phyloP scores from a whole-genome alignment of 2,329 filamentous ascomycete genomes.

The Mycosphaerella arachidis region DNA sequence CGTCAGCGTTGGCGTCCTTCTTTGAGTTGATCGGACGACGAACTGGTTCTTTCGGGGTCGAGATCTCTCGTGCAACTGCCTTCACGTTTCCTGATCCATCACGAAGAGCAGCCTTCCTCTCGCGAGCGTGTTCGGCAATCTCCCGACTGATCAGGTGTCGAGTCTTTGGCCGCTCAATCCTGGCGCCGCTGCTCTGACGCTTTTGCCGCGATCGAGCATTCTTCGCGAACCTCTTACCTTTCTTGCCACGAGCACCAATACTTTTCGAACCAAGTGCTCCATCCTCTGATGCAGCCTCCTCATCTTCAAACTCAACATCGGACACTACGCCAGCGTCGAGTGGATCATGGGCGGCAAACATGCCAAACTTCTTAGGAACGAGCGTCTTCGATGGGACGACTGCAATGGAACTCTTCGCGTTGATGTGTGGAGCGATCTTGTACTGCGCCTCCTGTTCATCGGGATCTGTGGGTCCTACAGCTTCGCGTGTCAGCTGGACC shows the following conservation, averaged over 20 bases:
- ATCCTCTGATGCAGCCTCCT: not conserved
- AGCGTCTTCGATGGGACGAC: slow-evolving; percentile 9
- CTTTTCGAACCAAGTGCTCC: not conserved
- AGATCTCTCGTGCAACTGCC: not conserved
- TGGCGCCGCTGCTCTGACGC: not conserved
- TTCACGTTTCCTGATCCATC: too few species aligned
- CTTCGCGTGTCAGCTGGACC: not conserved
- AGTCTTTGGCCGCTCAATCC: not conserved
- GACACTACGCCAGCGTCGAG: not conserved
- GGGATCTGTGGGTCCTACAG: not conserved
- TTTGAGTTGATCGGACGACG: not conserved
- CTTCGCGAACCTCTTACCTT: too few species aligned
- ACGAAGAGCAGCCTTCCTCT: slow-evolving; percentile 2
- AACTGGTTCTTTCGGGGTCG: not conserved
- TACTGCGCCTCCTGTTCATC: not conserved
- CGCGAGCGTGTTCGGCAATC: slow-evolving; percentile 1
- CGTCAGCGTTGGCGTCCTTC: not conserved
- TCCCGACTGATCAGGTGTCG: slow-evolving; percentile 6
- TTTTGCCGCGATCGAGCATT: not conserved
- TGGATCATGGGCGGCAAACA: slow-evolving; percentile 11
- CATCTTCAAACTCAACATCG: not conserved
- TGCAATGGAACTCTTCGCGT: slow-evolving; percentile 13
- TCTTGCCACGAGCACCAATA: not conserved
- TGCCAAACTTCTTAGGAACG: slow-evolving; percentile 11
- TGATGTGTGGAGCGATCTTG: slow-evolving; percentile 13